phyloP scores from a whole-genome alignment of 345 rosid genomes.

The Eucalyptus cloeziana region DNA sequence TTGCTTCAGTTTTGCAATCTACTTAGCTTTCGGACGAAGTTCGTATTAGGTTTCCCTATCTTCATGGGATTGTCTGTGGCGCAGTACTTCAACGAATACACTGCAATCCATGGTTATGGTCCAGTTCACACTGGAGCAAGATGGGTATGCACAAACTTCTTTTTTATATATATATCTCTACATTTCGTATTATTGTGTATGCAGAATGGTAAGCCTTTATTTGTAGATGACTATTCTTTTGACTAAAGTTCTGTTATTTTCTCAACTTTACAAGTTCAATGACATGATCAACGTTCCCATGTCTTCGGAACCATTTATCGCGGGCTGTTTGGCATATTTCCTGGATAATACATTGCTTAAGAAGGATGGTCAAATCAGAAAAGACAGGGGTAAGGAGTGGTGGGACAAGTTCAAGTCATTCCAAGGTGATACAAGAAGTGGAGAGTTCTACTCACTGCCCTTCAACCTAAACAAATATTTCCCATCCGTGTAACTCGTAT shows the following conservation, averaged over 20 bases:
- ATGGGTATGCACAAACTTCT: slow-evolving; percentile 53
- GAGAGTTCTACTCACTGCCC: slow-evolving; percentile 87
- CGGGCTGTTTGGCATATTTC: slow-evolving; percentile 67
- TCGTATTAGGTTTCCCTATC: slow-evolving; percentile 78
- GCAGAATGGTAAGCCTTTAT: neutral
- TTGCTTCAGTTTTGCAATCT: slow-evolving; percentile 90
- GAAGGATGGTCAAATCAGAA: slow-evolving; percentile 40
- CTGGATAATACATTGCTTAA: slow-evolving; percentile 65
- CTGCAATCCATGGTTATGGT: slow-evolving; percentile 72
- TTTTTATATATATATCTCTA: neutral
- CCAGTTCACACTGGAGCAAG: slow-evolving; percentile 72
- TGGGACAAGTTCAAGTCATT: slow-evolving; percentile 77
- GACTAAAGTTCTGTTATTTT: neutral
- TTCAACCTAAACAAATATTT: slow-evolving; percentile 84
- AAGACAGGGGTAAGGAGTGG: slow-evolving; percentile 95
- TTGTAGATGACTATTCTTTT: neutral
- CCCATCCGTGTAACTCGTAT: slow-evolving; percentile 51
- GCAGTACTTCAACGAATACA: slow-evolving; percentile 87
- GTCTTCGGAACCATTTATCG: slow-evolving; percentile 83
- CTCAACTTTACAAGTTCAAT: slow-evolving; percentile 40
- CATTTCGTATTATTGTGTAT: neutral
- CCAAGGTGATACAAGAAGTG: slow-evolving; percentile 62
- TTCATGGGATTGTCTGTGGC: slow-evolving; percentile 89
- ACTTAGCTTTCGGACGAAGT: slow-evolving; percentile 69
- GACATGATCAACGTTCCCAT: slow-evolving; percentile 87